A percentile compares a stretch with the other conserved stretches of the same genome.
phyloP scores from a whole-genome alignment of 257 asterid genomes.

The Paulownia fortunei region DNA sequence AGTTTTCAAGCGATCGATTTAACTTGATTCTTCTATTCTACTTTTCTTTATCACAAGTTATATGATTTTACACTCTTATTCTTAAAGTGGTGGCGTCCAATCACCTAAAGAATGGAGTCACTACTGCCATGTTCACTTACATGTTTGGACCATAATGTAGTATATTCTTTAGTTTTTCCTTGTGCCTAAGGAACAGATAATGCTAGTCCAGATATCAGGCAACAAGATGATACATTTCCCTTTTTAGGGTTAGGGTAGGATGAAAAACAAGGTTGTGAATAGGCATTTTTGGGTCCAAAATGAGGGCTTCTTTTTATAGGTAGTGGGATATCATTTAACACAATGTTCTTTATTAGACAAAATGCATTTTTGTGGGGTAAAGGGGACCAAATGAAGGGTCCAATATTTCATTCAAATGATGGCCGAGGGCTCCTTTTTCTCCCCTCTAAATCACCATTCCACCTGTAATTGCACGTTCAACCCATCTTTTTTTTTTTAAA shows the following conservation, averaged over 20 bases:
- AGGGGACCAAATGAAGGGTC: constrained; percentile 33
- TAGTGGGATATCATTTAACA: constrained; percentile 48
- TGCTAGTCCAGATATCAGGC: constrained; percentile 30
- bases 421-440: not conserved
- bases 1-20: not conserved
- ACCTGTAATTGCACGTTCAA: constrained; percentile 26
- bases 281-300: constrained; percentile 51
- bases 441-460: constrained; percentile 17
- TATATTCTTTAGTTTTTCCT: not conserved
- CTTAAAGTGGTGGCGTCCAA: not conserved
- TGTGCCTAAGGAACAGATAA: constrained; percentile 22
- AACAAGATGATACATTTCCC: constrained; percentile 30
- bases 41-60: not conserved
- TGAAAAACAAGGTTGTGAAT: constrained; percentile 29
- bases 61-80: not conserved
- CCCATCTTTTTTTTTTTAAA: not conserved
- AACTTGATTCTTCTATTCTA: not conserved
- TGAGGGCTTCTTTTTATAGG: constrained; percentile 41
- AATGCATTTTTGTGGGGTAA: constrained; percentile 47
- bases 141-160: constrained; percentile 21
- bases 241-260: constrained; percentile 42
- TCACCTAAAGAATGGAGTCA: constrained; percentile 27
- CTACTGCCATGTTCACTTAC: constrained; percentile 12
- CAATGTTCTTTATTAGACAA: constrained; percentile 43
- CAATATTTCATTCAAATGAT: constrained; percentile 43